Conservation (phyloP, 1,284 basidiomycete species). For the Neonothopanus nambi region DNA sequence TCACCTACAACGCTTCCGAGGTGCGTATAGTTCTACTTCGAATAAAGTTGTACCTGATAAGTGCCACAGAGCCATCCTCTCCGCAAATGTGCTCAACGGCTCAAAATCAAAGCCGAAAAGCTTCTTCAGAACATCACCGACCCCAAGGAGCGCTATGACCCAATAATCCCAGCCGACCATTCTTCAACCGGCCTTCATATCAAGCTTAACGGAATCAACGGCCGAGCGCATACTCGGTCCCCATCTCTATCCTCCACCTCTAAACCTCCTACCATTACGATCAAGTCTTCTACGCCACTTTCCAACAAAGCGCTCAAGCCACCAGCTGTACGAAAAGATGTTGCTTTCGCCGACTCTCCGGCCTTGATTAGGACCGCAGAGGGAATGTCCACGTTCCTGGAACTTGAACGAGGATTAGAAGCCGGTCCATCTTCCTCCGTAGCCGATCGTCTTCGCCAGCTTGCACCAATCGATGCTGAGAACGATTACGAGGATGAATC, state of each 20-base stretch:
- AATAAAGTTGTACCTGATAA: constrained; percentile 3
- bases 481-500: constrained; percentile 40
- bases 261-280: constrained; percentile 24
- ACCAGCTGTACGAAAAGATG: constrained; percentile 29
- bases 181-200: constrained; percentile 24
- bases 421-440: constrained; percentile 15
- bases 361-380: constrained; percentile 79
- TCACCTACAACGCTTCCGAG: constrained; percentile 88
- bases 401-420: constrained; percentile 50
- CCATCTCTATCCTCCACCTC: constrained; percentile 28
- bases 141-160: constrained; percentile 75
- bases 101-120: constrained; percentile 79
- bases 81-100: constrained; percentile 73
- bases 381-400: constrained; percentile 67
- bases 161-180: constrained; percentile 55
- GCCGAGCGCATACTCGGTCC: constrained; percentile 31
- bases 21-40: constrained; percentile 47
- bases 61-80: constrained; percentile 68
- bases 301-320: constrained; percentile 15
- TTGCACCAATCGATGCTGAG: constrained; percentile 42
- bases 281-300: constrained; percentile 17
- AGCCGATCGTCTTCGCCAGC: constrained; percentile 39
- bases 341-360: constrained; percentile 61
- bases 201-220: constrained; percentile 32
- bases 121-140: constrained; percentile 89